Conservation (phyloP, 441 rosid genomes). For the Bocquillonia castaneifolia region DNA sequence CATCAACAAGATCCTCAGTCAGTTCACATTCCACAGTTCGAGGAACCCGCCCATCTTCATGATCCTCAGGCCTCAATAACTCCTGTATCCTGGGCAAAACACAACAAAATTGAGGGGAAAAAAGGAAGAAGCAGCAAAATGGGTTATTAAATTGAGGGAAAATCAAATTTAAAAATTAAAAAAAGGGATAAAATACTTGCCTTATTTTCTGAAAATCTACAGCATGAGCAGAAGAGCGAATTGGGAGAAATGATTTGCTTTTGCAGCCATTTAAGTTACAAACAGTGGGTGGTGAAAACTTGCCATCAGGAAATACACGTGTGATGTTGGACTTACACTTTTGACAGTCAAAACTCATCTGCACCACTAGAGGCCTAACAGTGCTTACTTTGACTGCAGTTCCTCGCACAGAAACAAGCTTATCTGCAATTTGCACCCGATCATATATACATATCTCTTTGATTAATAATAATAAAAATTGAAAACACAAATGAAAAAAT, state of each 20-base stretch:
- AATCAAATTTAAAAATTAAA: neutral
- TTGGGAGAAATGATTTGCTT: conserved; percentile 67
- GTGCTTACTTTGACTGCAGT: conserved; percentile 87
- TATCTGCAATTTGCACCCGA: conserved; percentile 52
- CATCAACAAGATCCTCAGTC: conserved; percentile 86
- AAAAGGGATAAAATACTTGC: too few species aligned
- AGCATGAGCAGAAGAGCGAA: conserved; percentile 71
- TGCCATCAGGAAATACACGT: conserved; percentile 76
- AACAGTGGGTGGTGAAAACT: conserved; percentile 72
- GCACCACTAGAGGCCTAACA: conserved; percentile 81
- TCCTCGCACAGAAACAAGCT: conserved; percentile 90
- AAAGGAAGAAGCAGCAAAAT: neutral
- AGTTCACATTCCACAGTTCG: conserved; percentile 97
- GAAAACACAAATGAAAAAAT: conserved; percentile 1
- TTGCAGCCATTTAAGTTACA: conserved; percentile 86
- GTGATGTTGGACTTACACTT: conserved; percentile 65
- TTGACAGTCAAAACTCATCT: conserved; percentile 70
- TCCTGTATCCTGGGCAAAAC: conserved; percentile 63
- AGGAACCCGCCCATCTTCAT: conserved; percentile 98
- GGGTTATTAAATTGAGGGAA: neutral
- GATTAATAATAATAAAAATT: neutral
- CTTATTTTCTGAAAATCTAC: conserved; percentile 96
- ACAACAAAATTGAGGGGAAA: conserved; percentile 8
- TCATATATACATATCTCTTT: conserved; percentile 4
- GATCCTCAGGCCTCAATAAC: conserved; percentile 67